These are phyloP conservation scores for Lichtheimia ornata DNA, from an alignment of 371 early-diverging fungal genomes.

Conservation along the genomic window DNA sequence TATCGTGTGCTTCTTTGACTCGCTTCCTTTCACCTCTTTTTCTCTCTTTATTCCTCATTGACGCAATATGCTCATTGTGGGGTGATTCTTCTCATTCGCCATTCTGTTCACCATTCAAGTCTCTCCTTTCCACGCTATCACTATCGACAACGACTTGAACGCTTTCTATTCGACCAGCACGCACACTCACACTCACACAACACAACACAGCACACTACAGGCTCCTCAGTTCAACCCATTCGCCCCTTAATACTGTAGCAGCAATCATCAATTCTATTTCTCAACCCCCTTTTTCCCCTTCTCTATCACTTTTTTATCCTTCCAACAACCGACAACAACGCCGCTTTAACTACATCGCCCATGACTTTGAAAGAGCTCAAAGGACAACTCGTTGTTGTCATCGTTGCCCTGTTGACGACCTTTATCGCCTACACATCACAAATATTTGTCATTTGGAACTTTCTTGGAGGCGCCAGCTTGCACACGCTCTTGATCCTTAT, in stretches of 20 bases:
- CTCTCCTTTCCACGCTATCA: too few relatives aligned
- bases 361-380: conserved; percentile 21
- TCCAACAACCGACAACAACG: not conserved
- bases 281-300: not conserved
- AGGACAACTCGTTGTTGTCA: conserved; percentile 33
- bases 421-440: conserved; percentile 45
- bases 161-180: too few relatives aligned
- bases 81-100: not conserved
- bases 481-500: conserved; percentile 47
- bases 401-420: conserved; percentile 25
- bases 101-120: too few relatives aligned
- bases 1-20: conserved; percentile 2
- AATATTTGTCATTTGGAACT: conserved; percentile 43
- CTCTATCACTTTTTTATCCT: conserved; percentile 3
- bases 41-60: not conserved
- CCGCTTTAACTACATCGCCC: not conserved
- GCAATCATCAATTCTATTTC: too few relatives aligned
- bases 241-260: too few relatives aligned
- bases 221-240: too few relatives aligned
- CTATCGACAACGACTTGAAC: too few relatives aligned
- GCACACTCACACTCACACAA: too few relatives aligned
- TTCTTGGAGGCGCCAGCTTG: conserved; percentile 23
- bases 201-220: too few relatives aligned
- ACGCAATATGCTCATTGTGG: conserved; percentile 2
- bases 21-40: not conserved